Evolutionary conservation across 257 asterid genomes (phyloP), one percentile per base, ranked within the genome.

Genomic region (Cynanchum wilfordii): DNA sequence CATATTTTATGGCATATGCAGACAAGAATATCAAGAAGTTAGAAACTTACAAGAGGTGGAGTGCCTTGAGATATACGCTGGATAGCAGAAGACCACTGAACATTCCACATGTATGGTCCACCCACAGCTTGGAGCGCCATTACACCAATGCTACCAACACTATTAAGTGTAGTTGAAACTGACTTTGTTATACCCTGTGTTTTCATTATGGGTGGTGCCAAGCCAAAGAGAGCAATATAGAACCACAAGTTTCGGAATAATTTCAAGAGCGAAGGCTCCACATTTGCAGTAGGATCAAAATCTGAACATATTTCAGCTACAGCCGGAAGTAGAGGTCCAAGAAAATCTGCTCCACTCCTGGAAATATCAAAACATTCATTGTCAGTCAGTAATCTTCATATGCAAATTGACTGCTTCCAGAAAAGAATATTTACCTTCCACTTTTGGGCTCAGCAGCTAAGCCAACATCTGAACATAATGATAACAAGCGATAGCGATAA

Each of bases 271-370:
- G 99, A 90, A 80, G 99, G 99, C 78, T 95, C 99, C 73, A 92
- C 86, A 81, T 90, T 89, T 72, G 75, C 78, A 80, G 84, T 83
- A 77, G 98, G 99, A 82, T 92, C 94, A 64, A 92, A 95, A 82
- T 95, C 98, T 38, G 99, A 95, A 87, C 99, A 95, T 76, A 95
- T 86, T 83, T 92, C 96, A 76, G 99, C 98, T 77, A 95, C 97
- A 4, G 98, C 96, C 82, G 99, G 99, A 63, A 95, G 89, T 66
- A 95, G 93, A 66, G 99, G 99, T 55, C 99, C 99, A 78, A 95
- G 96, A 84, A 90, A 92, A 89, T 92, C 98, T 74, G 99, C 98
- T 77, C 99, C 99, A 67, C 99, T 91, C 92, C 99, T 95, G 89
- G 76, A 79, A 83, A 78, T 71, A 36, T 74, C 51, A 73, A 88